phyloP scores from a whole-genome alignment of 805 yeast species.

The Lipomyces oligophaga region DNA sequence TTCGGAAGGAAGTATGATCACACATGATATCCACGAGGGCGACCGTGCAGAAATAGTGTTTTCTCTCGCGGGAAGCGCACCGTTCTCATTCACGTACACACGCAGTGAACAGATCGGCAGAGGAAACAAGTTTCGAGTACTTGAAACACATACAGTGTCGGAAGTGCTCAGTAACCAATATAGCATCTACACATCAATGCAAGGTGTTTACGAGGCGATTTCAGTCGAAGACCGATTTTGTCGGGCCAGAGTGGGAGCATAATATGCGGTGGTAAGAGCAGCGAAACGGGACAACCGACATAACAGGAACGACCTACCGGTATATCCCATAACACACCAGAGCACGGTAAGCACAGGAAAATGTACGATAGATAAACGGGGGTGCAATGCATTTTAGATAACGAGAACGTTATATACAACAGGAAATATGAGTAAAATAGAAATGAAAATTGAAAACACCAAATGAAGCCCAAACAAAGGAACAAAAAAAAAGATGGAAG shows the following conservation, averaged over 20 bases:
- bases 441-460: neutral
- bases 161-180: slow-evolving; percentile 68
- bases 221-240: slow-evolving; percentile 86
- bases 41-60: slow-evolving; percentile 87
- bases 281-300: too few relatives aligned
- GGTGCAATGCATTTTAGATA: too few relatives aligned
- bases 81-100: slow-evolving; percentile 80
- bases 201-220: slow-evolving; percentile 91
- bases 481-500: neutral
- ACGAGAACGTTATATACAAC: too few relatives aligned
- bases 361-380: too few relatives aligned
- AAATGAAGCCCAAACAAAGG: neutral
- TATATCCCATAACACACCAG: too few relatives aligned
- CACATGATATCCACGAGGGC: slow-evolving; percentile 88
- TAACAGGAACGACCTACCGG: too few relatives aligned
- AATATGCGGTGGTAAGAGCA: too few relatives aligned
- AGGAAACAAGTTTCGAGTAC: slow-evolving; percentile 43
- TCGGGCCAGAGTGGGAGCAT: slow-evolving; percentile 26
- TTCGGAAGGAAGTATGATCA: slow-evolving; percentile 67
- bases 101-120: slow-evolving; percentile 54
- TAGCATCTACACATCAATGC: slow-evolving; percentile 70
- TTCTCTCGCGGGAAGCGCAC: slow-evolving; percentile 82
- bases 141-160: slow-evolving; percentile 53
- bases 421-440: too few relatives aligned
- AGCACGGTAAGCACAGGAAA: too few relatives aligned